Percentiles rank a stretch among this genome's conserved stretches.
phyloP scores from a whole-genome alignment of 305 asterid species.

The Fraxinus platypoda region DNA sequence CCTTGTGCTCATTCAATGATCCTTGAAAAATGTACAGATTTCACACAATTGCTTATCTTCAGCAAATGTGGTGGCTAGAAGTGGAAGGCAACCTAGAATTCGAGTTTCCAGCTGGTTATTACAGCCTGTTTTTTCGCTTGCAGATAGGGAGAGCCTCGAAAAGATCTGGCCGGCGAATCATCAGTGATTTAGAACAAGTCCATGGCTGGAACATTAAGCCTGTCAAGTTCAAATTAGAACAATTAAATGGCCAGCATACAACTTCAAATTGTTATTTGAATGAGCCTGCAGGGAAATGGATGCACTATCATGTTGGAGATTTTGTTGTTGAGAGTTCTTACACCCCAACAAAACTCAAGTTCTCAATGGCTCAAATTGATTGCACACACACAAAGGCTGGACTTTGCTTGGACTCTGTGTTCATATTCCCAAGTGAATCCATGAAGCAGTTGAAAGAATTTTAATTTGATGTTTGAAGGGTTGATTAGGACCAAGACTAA shows the following conservation, averaged over 20 bases:
- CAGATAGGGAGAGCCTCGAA: conserved; percentile 40
- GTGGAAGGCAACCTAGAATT: conserved; percentile 51
- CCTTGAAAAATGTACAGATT: conserved; percentile 32
- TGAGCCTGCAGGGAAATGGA: conserved; percentile 43
- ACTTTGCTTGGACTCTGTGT: conserved; percentile 50
- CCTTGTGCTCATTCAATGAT: neutral
- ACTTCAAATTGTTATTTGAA: conserved; percentile 29
- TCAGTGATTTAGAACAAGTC: conserved; percentile 14
- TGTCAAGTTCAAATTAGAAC: conserved; percentile 39
- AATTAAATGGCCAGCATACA: conserved; percentile 35
- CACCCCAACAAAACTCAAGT: conserved; percentile 37
- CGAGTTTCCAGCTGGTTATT: conserved; percentile 50
- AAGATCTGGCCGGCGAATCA: conserved; percentile 21
- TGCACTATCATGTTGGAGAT: conserved; percentile 51
- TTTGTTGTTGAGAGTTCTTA: conserved; percentile 37
- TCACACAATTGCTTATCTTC: conserved; percentile 45
- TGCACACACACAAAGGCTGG: conserved; percentile 73
- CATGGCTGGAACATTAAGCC: conserved; percentile 57
- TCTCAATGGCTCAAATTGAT: conserved; percentile 68
- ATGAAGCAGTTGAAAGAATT: neutral
- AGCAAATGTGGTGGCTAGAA: conserved; percentile 71
- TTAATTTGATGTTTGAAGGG: neutral
- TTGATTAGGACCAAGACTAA: neutral
- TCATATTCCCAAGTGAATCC: conserved; percentile 19
- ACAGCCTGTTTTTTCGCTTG: conserved; percentile 52